A percentile compares a stretch with the other conserved stretches of the same genome.
phyloP scores from a whole-genome alignment of 495 filamentous ascomycete genomes.

The Podospora tetraspora region DNA sequence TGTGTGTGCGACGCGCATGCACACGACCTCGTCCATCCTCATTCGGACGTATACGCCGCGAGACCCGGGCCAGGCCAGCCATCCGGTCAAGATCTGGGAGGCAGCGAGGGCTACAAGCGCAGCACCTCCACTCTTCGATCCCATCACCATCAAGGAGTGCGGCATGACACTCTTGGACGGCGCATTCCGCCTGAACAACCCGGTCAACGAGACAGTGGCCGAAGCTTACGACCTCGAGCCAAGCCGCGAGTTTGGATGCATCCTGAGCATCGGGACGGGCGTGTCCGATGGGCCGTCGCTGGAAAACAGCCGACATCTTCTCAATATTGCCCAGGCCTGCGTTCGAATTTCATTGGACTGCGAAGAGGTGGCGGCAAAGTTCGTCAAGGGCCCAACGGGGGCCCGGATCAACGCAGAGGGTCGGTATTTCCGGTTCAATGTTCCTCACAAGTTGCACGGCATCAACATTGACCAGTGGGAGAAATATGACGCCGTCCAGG shows the following conservation, averaged over 20 bases:
- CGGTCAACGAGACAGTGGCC: slow-evolving; percentile 3
- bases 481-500: slow-evolving; percentile 2
- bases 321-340: slow-evolving; percentile 4
- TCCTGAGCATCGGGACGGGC: slow-evolving; percentile 6
- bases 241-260: not conserved
- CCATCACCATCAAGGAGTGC: slow-evolving; percentile 3
- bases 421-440: slow-evolving; percentile 9
- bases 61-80: slow-evolving; percentile 3
- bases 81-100: slow-evolving; percentile 3
- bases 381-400: slow-evolving; percentile 1
- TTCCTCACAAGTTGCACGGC: not conserved
- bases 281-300: not conserved
- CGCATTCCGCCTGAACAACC: slow-evolving; percentile 7
- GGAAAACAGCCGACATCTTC: slow-evolving; percentile 1
- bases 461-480: slow-evolving; percentile 5
- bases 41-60: slow-evolving; percentile 1
- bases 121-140: slow-evolving; percentile 2
- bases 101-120: slow-evolving; percentile 2
- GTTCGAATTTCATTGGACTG: slow-evolving; percentile 1
- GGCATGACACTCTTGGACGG: slow-evolving; percentile 6
- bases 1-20: slow-evolving; percentile 6
- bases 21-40: slow-evolving; percentile 1
- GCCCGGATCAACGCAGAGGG: not conserved
- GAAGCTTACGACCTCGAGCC: slow-evolving; percentile 5
- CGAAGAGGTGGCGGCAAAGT: slow-evolving; percentile 4